Percentiles rank a stretch among this genome's conserved stretches.
Conservation (phyloP, 2,329 filamentous ascomycete genomes). For the Leptographium procerum region DNA sequence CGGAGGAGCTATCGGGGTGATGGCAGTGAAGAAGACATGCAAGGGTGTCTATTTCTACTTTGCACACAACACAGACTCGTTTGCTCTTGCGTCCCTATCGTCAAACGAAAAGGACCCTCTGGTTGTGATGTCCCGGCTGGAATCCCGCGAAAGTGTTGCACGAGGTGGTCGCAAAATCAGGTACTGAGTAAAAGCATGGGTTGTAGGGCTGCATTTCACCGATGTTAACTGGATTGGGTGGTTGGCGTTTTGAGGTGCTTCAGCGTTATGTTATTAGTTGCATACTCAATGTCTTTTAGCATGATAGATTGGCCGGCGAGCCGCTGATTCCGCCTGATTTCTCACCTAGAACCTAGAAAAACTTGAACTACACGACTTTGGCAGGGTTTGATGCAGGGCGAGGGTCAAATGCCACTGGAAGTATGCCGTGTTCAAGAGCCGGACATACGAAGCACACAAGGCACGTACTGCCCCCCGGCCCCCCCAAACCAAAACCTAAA, state of each 20-base stretch:
- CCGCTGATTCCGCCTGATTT: neutral
- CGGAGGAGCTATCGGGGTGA: conserved; percentile 78
- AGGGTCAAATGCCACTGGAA: too few relatives aligned
- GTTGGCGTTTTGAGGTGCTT: neutral
- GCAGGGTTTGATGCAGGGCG: too few relatives aligned
- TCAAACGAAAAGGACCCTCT: conserved; percentile 62
- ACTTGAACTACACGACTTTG: neutral
- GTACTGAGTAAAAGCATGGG: too few relatives aligned
- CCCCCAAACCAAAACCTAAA: neutral
- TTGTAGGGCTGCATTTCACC: too few relatives aligned
- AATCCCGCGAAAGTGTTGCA: conserved; percentile 6
- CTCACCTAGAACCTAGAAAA: conserved; percentile 4
- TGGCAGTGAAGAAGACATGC: conserved; percentile 75
- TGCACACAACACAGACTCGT: conserved; percentile 87
- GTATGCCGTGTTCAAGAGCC: too few relatives aligned
- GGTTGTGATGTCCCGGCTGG: conserved; percentile 78
- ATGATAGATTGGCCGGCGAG: neutral
- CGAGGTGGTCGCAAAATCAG: conserved; percentile 37
- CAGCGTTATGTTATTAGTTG: neutral
- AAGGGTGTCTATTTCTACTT: conserved; percentile 78
- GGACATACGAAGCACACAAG: too few relatives aligned
- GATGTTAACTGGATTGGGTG: conserved; percentile 12
- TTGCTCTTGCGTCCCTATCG: conserved; percentile 81
- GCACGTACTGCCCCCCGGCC: neutral
- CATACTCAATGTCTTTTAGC: neutral